These are phyloP conservation scores for Setaria viridis DNA, from an alignment of 202 grass and related monocot genomes.

Conservation along the genomic window DNA sequence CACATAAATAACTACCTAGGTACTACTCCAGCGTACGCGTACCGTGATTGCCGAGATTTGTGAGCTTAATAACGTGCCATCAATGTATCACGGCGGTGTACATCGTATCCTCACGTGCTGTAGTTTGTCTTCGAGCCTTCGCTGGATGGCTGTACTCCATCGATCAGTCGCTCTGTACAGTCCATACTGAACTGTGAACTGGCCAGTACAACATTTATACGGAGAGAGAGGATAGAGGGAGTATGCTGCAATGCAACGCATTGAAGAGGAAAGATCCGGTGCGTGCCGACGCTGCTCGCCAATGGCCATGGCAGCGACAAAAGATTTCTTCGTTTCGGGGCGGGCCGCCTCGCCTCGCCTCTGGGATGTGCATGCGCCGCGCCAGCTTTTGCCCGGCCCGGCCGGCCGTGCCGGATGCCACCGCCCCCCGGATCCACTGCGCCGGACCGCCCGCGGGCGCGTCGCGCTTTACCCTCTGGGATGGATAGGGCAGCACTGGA, in stretches of 20 bases:
- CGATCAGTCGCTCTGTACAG: not conserved
- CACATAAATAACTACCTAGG: too few species aligned
- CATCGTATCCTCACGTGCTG: not conserved
- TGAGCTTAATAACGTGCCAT: not conserved
- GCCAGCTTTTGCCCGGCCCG: slow-evolving; percentile 11
- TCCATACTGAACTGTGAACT: not conserved
- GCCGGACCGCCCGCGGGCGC: not conserved
- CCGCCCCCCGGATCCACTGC: slow-evolving; percentile 22
- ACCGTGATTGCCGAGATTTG: slow-evolving; percentile 4
- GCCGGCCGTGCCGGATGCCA: not conserved
- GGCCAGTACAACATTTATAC: not conserved
- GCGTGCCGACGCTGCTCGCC: not conserved
- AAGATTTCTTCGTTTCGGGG: slow-evolving; percentile 37
- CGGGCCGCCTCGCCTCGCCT: not conserved
- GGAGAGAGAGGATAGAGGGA: too few species aligned
- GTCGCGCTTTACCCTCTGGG: not conserved
- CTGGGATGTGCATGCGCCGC: not conserved
- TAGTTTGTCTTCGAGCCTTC: not conserved
- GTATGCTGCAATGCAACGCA: not conserved
- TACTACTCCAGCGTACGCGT: not conserved
- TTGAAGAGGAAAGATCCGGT: slow-evolving; percentile 38
- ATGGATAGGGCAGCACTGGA: not conserved
- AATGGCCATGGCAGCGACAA: not conserved
- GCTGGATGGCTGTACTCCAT: not conserved
- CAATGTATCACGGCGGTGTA: not conserved